Percentiles rank a stretch among this genome's conserved stretches.
These are phyloP conservation scores for Edaphochlamys debaryana DNA, from an alignment of 139 green algal genomes.

Conservation along the genomic window DNA sequence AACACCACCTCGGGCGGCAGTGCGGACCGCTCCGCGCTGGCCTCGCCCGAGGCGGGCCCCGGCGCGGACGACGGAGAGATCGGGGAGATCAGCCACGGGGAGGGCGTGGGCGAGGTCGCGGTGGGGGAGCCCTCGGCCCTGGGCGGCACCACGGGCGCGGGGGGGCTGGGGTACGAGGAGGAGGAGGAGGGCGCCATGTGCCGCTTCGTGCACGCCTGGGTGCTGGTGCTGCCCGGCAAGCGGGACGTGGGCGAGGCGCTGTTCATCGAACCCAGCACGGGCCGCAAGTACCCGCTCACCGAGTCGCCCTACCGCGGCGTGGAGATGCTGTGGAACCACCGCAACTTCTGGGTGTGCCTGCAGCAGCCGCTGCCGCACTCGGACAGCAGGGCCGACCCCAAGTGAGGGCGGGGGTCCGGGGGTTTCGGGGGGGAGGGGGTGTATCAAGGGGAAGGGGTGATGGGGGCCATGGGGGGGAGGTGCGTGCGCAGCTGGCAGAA, in stretches of 20 bases:
- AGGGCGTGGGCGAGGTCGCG: neutral
- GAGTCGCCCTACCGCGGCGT: constrained; percentile 79
- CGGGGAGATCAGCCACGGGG: no score
- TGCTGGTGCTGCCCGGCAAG: constrained; percentile 79
- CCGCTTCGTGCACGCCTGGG: constrained; percentile 80
- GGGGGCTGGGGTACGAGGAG: constrained; percentile 4
- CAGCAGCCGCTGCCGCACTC: constrained; percentile 74
- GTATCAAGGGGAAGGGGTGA: no score
- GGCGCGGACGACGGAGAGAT: neutral
- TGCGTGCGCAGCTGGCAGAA: neutral
- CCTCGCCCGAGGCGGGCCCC: neutral
- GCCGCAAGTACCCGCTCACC: constrained; percentile 55
- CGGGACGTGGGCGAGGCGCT: constrained; percentile 68
- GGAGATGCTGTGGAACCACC: constrained; percentile 79
- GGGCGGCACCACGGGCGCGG: neutral
- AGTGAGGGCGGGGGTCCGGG: neutral
- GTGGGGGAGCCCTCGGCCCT: constrained; percentile 11
- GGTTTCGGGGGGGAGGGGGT: no score
- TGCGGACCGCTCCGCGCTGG: neutral
- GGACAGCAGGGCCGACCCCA: constrained; percentile 63
- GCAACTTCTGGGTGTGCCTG: constrained; percentile 80
- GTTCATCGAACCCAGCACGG: constrained; percentile 82
- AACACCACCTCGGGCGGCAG: no score
- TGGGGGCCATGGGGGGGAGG: no score
- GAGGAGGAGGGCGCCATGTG: constrained; percentile 31